Evolutionary conservation across 306 rosid genomes (phyloP), one percentile per base, ranked within the genome.

Genomic region (Spatholobus suberectus): DNA sequence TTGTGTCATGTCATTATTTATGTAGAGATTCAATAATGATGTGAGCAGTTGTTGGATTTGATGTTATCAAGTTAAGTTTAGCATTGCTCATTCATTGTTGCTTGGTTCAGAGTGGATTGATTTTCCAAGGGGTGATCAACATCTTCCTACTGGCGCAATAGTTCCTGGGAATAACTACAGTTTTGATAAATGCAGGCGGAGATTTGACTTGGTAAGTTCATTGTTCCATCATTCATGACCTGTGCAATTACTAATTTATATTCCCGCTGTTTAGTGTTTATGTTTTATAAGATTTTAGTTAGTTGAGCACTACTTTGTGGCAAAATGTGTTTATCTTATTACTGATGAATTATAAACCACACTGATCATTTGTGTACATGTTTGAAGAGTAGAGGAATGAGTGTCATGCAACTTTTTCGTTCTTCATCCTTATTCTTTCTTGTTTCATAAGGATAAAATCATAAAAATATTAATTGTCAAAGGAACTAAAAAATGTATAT

Each of bases 131-230:
- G 92, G 82, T 24, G 96, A 81, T 27, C 99, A 90, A 77, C 91
- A 29, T 52, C 98, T 95, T 85, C 90, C 96, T 73, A 51, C 18
- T 62, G 98, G 98, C 18, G 4, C 6, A 82, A 24, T 90, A 68
- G 0, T 93, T 84, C 91, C 83, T 32, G 99, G 99, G 80, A 96
- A 96, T 84, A 83, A 86, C 44, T 7, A 35, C 83, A 96, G 97
- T 84, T 96, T 12, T 77, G 99, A 96, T 87, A 96, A 92, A 90
- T 93, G 99, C 81, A 90, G 99, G 80, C 99, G 99, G 41, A 90
- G 99, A 88, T 96, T 96, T 90, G 94, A 94, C 91, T 89, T 96
- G 84, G 99, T 94, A 85, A 91, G 93, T 70, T 83, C 63, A 68
- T 83, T 21, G 34, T 61, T 79, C 18, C 62, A 32, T 76, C 32